Percentiles rank a stretch among this genome's conserved stretches.
phyloP scores from a whole-genome alignment of 805 yeast genomes.

The Ogataea degrootiae region DNA sequence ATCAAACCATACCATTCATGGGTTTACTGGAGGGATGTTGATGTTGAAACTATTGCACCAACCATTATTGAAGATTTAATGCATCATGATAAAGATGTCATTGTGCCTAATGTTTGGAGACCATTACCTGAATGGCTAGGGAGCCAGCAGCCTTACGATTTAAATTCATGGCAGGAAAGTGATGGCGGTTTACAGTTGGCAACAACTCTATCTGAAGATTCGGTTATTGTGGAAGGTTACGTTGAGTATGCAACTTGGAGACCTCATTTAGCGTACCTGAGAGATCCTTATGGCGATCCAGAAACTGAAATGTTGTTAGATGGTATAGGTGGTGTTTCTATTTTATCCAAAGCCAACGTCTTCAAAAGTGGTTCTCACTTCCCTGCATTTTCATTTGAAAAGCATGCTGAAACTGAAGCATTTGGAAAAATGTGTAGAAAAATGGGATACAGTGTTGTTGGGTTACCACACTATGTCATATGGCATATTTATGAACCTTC shows the following conservation, averaged over 20 bases:
- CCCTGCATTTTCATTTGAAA: constrained; percentile 94
- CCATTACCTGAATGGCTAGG: constrained; percentile 86
- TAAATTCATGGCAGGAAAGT: constrained; percentile 82
- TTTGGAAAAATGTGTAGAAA: constrained; percentile 84
- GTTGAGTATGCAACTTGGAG: constrained; percentile 98
- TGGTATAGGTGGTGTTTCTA: constrained; percentile 97
- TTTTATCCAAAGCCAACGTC: constrained; percentile 79
- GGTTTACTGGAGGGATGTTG: constrained; percentile 98
- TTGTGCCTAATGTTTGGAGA: constrained; percentile 93
- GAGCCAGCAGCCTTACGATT: constrained; percentile 78
- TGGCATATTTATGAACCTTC: constrained; percentile 98
- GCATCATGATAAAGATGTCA: constrained; percentile 87
- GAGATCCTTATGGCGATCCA: constrained; percentile 94
- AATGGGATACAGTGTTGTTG: constrained; percentile 84
- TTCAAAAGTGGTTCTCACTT: constrained; percentile 87
- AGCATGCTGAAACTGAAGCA: constrained; percentile 97
- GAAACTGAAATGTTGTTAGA: constrained; percentile 90
- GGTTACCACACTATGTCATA: constrained; percentile 89
- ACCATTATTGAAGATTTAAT: constrained; percentile 86
- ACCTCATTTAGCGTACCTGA: constrained; percentile 89
- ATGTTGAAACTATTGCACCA: constrained; percentile 85
- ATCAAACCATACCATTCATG: constrained; percentile 88
- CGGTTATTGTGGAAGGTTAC: constrained; percentile 95
- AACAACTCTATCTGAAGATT: constrained; percentile 77
- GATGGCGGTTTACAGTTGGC: constrained; percentile 81